Conservation (phyloP, 1,139 yeast genomes). For the Wickerhamomyces sp. region DNA sequence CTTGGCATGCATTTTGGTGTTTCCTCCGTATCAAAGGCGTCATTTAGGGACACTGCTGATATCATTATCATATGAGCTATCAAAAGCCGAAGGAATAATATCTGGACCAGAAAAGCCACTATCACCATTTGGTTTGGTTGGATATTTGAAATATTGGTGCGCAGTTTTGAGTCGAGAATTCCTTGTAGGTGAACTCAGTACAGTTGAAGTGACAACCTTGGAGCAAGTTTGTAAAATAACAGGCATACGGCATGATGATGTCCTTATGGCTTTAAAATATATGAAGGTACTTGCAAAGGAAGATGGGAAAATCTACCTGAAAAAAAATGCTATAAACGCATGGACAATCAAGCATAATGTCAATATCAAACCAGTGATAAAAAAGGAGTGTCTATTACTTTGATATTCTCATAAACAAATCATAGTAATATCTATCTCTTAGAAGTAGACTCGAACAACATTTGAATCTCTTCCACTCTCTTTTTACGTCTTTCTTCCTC, state of each 20-base stretch:
- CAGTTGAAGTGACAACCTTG: slow-evolving; percentile 35
- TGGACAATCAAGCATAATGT: slow-evolving; percentile 16
- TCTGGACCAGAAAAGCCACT: slow-evolving; percentile 95
- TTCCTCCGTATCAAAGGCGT: slow-evolving; percentile 86
- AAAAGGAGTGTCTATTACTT: slow-evolving; percentile 14
- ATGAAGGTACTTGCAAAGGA: slow-evolving; percentile 43
- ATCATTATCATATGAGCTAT: slow-evolving; percentile 75
- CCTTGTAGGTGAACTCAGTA: slow-evolving; percentile 33
- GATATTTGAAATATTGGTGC: slow-evolving; percentile 80
- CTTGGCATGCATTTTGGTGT: slow-evolving; percentile 82
- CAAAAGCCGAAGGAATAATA: slow-evolving; percentile 46
- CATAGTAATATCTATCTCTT: background rate
- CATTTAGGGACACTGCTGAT: slow-evolving; percentile 76
- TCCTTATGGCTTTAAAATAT: slow-evolving; percentile 55
- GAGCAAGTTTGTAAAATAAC: slow-evolving; percentile 51
- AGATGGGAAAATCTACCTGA: slow-evolving; percentile 10
- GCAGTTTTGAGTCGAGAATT: slow-evolving; percentile 40
- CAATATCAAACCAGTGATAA: slow-evolving; percentile 11
- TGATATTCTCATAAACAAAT: background rate
- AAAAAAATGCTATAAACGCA: slow-evolving; percentile 6
- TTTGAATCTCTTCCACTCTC: slow-evolving; percentile 76
- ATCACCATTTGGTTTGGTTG: slow-evolving; percentile 70
- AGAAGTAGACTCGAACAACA: slow-evolving; percentile 49
- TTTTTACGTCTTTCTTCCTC: slow-evolving; percentile 74
- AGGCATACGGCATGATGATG: slow-evolving; percentile 69